Evolutionary conservation across 2,329 filamentous ascomycete species (phyloP).

Genomic region (Stachybotrys chartarum): DNA sequence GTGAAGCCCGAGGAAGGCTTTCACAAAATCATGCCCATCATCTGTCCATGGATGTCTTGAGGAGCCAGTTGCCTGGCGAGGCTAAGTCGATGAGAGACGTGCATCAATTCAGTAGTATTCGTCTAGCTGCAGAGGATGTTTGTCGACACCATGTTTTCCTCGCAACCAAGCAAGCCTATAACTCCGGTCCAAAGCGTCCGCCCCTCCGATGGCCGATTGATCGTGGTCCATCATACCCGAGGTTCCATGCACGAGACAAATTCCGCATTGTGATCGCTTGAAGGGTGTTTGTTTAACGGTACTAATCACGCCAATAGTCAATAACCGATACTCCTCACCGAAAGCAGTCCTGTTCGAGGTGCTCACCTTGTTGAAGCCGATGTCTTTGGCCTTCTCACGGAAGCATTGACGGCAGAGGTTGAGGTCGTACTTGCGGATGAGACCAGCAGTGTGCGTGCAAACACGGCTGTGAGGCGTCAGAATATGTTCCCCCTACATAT

Average conservation of each 20-base stretch:
- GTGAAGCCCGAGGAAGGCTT: too few relatives aligned
- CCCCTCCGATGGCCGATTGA: constrained; percentile 29
- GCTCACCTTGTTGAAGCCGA: constrained; percentile 65
- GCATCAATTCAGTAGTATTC: constrained; percentile 32
- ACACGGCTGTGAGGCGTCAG: constrained; percentile 46
- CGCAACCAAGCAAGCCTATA: constrained; percentile 37
- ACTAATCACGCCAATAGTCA: constrained; percentile 13
- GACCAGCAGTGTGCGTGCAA: constrained; percentile 92
- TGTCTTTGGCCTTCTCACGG: constrained; percentile 66
- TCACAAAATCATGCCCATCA: too few relatives aligned
- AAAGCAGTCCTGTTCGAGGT: neutral
- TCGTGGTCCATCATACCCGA: constrained; percentile 23
- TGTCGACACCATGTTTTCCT: constrained; percentile 34
- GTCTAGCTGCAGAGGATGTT: constrained; percentile 35
- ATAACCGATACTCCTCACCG: neutral
- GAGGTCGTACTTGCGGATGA: constrained; percentile 99
- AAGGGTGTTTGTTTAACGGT: constrained; percentile 26
- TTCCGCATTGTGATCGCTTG: constrained; percentile 10
- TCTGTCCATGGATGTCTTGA: too few relatives aligned
- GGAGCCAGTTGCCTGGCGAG: too few relatives aligned
- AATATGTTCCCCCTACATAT: constrained; percentile 8
- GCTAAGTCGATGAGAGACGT: neutral
- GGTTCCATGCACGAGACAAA: constrained; percentile 13
- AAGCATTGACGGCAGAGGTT: constrained; percentile 80
- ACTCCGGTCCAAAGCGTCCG: constrained; percentile 39